A percentile compares a stretch with the other conserved stretches of the same genome.
These are phyloP conservation scores for Sequoiadendron giganteum DNA, from an alignment of 75 land plant species.

Conservation along the genomic window DNA sequence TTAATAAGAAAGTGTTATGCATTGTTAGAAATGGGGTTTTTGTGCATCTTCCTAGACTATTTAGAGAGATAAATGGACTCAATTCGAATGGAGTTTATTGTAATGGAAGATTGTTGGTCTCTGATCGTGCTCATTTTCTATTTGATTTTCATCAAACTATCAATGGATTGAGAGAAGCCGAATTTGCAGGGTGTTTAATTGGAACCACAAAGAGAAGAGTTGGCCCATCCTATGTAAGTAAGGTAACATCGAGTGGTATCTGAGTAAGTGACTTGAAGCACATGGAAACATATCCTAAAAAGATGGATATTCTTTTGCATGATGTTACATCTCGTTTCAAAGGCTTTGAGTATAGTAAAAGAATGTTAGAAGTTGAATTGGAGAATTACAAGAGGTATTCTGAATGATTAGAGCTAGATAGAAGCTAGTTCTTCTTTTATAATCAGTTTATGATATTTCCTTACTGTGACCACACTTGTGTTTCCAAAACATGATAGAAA, in stretches of 20 bases:
- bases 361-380: conserved; percentile 70
- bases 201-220: too few species aligned
- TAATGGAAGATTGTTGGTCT: conserved; percentile 65
- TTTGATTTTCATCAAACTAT: conserved; percentile 90
- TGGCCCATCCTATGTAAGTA: too few species aligned
- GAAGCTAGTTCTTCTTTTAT: too few species aligned
- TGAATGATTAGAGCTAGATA: conserved; percentile 78
- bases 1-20: conserved; percentile 76
- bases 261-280: conserved; percentile 86
- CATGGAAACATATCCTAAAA: conserved; percentile 79
- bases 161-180: conserved; percentile 90
- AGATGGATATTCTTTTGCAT: conserved; percentile 68
- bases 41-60: conserved; percentile 75
- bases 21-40: too few species aligned
- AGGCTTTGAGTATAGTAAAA: conserved; percentile 56
- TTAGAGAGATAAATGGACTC: conserved; percentile 70
- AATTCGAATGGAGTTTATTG: conserved; percentile 66
- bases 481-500: too few species aligned
- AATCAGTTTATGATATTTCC: too few species aligned
- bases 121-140: conserved; percentile 88
- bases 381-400: conserved; percentile 73
- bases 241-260: conserved; percentile 83
- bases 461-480: too few species aligned
- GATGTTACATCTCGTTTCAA: conserved; percentile 87
- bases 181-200: too few species aligned